These are phyloP conservation scores for Phaffomyces antillensis DNA, from an alignment of 805 yeast genomes.

Conservation along the genomic window DNA sequence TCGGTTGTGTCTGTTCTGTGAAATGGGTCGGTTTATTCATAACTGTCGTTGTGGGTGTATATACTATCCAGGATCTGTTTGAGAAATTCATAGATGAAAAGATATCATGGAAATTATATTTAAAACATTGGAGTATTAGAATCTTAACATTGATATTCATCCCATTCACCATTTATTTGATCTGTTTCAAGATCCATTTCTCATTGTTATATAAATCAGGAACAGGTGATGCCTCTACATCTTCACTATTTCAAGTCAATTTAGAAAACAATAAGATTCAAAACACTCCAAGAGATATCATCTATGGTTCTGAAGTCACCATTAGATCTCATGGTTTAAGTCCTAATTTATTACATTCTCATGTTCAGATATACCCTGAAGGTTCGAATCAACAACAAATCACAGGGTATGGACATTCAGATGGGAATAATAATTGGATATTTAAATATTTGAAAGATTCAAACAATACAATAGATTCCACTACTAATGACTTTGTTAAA, in stretches of 20 bases:
- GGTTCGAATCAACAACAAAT: conserved; percentile 76
- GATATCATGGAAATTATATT: conserved; percentile 30
- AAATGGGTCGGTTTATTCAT: conserved; percentile 81
- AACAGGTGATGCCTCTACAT: conserved; percentile 88
- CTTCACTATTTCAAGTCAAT: conserved; percentile 85
- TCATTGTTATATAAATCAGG: conserved; percentile 70
- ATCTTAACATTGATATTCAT: conserved; percentile 57
- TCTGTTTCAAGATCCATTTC: conserved; percentile 79
- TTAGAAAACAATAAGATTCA: conserved; percentile 59
- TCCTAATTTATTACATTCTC: conserved; percentile 83
- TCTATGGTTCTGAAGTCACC: conserved; percentile 44
- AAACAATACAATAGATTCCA: conserved; percentile 9
- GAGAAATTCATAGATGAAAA: conserved; percentile 32
- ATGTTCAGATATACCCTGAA: conserved; percentile 63
- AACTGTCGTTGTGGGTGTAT: conserved; percentile 53
- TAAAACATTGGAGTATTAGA: conserved; percentile 68
- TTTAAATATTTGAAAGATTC: conserved; percentile 51
- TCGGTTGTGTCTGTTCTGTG: conserved; percentile 80
- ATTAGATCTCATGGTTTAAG: conserved; percentile 61
- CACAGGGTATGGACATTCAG: conserved; percentile 73
- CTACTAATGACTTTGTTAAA: conserved; percentile 23
- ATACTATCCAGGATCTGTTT: conserved; percentile 46
- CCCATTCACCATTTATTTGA: conserved; percentile 64
- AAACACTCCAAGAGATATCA: conserved; percentile 61
- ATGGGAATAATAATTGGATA: conserved; percentile 62